Evolutionary conservation across 306 rosid genomes (phyloP).

Genomic region (Glycine tomentella): DNA sequence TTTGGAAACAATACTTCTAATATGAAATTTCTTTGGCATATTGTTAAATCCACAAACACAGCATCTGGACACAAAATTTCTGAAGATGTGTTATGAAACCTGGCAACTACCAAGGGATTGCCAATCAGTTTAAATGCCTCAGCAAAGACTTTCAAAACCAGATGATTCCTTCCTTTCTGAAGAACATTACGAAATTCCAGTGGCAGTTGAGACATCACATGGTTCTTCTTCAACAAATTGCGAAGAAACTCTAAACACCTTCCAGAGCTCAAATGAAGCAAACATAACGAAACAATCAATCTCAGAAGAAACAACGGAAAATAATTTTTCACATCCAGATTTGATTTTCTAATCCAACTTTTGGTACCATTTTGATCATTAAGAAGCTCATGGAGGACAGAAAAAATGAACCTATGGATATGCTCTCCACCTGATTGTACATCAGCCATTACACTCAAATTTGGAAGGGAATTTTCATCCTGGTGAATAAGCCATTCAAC

Average conservation of each 20-base stretch:
- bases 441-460: conserved; percentile 4
- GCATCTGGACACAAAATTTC: conserved; percentile 49
- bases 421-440: background rate
- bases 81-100: conserved; percentile 30
- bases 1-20: conserved; percentile 49
- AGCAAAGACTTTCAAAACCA: conserved; percentile 49
- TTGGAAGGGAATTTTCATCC: conserved; percentile 39
- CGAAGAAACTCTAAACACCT: conserved; percentile 25
- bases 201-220: conserved; percentile 52
- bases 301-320: conserved; percentile 56
- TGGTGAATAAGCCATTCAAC: conserved; percentile 68
- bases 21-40: conserved; percentile 37
- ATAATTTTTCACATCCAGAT: conserved; percentile 10
- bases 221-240: conserved; percentile 36
- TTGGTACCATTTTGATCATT: background rate
- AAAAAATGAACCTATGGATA: conserved; percentile 26
- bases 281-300: conserved; percentile 53
- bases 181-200: conserved; percentile 44
- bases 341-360: conserved; percentile 55
- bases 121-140: conserved; percentile 55
- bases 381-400: conserved; percentile 43
- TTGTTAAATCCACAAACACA: conserved; percentile 50
- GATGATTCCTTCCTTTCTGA: conserved; percentile 18
- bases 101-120: conserved; percentile 63
- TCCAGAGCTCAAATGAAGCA: conserved; percentile 55